Evolutionary conservation across 78 protist species (phyloP), one percentile per base, ranked within the genome.

Genomic region (Dictyostelium brefeldianum): DNA sequence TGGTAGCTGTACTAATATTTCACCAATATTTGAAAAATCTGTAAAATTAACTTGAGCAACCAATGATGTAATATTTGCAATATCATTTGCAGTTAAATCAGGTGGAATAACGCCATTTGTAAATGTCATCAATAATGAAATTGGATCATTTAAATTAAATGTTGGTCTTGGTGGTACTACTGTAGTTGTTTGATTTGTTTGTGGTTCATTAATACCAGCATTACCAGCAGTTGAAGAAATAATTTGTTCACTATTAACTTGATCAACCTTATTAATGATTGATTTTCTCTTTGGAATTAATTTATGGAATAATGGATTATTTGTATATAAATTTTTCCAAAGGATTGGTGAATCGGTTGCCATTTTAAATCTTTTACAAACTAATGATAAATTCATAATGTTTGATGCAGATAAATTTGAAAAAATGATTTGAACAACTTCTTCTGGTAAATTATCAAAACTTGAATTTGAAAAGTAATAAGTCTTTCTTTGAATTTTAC

Each of bases 381-480:
- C 93, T 54, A 87, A 62, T 29, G 84, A 77, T 10, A 65, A 75
- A 20, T n/a, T 31, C 8, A 87, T 9, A 11, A 87, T 74, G 25
- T 74, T 73, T 0, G n/a, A 1, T 1, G 93, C 93, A 1, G 65
- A 46, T 71, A 87, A 75, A 57, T 56, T 56, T 9, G 79, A 87
- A 48, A 87, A 50, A 4, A 87, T 87, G 5, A 65, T 18, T n/a
- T 87, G 79, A 41, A 87, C 79, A 0, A 87, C 41, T 20, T 87
- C 93, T 57, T 87, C 93, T 20, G 93, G 93, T 2, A 87, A 22
- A n/a, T 46, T 87, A 65, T 87, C 93, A 65, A 87, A 87, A 67
- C 47, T 22, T 5, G 80, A 64, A 51, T 87, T 87, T 53, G 85
- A 62, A 17, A 87, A 41, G 50, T 48, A 48, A 59, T 75, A 48